Conservation (phyloP, 208 protist species). For the Tritrichomonas musculus region DNA sequence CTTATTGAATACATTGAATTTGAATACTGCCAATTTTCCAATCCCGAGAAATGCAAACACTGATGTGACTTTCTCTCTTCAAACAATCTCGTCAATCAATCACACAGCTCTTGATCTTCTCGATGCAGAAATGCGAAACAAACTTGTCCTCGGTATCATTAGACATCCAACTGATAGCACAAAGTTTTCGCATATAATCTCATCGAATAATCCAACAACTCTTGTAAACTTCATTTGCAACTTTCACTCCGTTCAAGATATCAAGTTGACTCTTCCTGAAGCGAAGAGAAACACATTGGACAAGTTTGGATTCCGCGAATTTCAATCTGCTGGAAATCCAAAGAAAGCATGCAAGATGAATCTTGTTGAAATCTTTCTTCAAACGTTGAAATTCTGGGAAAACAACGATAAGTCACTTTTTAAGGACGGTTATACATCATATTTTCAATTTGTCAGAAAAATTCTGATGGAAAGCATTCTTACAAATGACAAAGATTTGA, state of each 20-base stretch:
- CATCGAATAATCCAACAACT: too few relatives aligned
- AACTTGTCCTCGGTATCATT: neutral
- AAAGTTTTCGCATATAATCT: neutral
- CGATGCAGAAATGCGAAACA: neutral
- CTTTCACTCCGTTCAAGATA: neutral
- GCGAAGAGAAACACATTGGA: neutral
- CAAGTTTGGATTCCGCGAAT: neutral
- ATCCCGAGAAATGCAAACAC: neutral
- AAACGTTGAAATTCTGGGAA: neutral
- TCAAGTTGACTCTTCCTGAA: neutral
- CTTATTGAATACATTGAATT: too few relatives aligned
- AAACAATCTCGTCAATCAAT: too few relatives aligned
- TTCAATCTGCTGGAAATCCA: neutral
- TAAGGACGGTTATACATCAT: neutral
- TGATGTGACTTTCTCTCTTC: neutral
- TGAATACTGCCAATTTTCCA: too few relatives aligned
- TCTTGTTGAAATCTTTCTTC: neutral
- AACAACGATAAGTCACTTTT: neutral
- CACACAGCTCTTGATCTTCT: neutral
- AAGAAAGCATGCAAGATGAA: neutral
- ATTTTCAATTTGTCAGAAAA: neutral
- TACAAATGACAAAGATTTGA: neutral
- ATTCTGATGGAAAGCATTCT: neutral
- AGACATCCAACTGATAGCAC: neutral
- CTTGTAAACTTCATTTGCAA: neutral